Conservation (phyloP, 2,329 filamentous ascomycete genomes). For the Trichoderma sp. region DNA sequence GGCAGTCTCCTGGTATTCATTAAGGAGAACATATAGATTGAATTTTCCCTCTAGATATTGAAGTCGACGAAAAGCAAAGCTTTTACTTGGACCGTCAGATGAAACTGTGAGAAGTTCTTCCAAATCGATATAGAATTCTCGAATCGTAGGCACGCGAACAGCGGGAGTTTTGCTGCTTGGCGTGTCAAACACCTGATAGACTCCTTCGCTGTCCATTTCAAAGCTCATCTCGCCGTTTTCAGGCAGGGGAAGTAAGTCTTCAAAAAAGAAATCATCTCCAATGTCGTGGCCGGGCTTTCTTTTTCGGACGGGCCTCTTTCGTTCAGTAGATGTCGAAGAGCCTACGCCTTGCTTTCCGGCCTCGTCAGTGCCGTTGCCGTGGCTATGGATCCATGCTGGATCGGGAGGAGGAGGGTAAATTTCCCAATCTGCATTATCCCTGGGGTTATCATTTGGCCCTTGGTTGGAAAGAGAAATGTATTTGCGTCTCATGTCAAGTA, state of each 20-base stretch:
- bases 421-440: not conserved
- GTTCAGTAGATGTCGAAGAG: constrained; percentile 28
- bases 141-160: constrained; percentile 85
- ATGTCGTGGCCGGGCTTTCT: constrained; percentile 59
- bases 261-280: constrained; percentile 81
- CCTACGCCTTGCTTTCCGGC: not conserved
- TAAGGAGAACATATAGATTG: constrained; percentile 88
- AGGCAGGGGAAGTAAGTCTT: constrained; percentile 75
- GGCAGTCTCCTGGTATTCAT: constrained; percentile 97
- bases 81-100: constrained; percentile 93
- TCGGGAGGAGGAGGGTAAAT: constrained; percentile 63
- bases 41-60: constrained; percentile 98
- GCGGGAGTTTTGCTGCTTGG: constrained; percentile 68
- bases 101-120: constrained; percentile 84
- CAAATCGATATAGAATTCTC: constrained; percentile 94
- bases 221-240: constrained; percentile 71
- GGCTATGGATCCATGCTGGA: constrained; percentile 69
- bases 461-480: constrained; percentile 88
- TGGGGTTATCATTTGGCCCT: constrained; percentile 38
- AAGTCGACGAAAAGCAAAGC: constrained; percentile 90
- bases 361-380: constrained; percentile 20
- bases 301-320: constrained; percentile 55
- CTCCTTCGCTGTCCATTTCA: constrained; percentile 79
- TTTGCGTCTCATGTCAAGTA: constrained; percentile 84
- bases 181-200: constrained; percentile 92